These are phyloP conservation scores for Trifolium pratense DNA, from an alignment of 306 rosid genomes.

Conservation along the genomic window DNA sequence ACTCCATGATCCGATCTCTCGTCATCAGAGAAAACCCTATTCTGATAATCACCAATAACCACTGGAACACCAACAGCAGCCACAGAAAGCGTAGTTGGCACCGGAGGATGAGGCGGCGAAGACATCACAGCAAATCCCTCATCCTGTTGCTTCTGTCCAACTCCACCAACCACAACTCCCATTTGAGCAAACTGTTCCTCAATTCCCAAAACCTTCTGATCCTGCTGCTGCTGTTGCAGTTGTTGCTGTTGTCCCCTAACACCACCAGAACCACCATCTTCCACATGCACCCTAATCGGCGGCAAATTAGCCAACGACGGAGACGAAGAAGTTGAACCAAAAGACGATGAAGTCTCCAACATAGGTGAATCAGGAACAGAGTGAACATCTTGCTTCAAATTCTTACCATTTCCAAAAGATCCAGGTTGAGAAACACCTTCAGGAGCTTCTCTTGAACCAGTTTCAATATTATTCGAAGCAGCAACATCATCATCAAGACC, in stretches of 20 bases:
- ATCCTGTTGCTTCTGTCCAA: slow-evolving; percentile 68
- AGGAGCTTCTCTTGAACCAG: slow-evolving; percentile 47
- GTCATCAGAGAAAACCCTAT: slow-evolving; percentile 74
- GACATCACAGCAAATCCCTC: slow-evolving; percentile 65
- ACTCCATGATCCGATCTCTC: slow-evolving; percentile 93
- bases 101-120: slow-evolving; percentile 68
- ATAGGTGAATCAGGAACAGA: slow-evolving; percentile 97
- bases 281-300: slow-evolving; percentile 87
- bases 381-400: slow-evolving; percentile 77
- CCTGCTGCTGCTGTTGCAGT: slow-evolving; percentile 40
- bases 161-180: slow-evolving; percentile 53
- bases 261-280: slow-evolving; percentile 60
- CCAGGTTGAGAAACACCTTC: slow-evolving; percentile 56
- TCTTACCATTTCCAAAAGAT: slow-evolving; percentile 66
- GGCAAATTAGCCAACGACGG: slow-evolving; percentile 88
- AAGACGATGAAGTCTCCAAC: slow-evolving; percentile 86
- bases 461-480: slow-evolving; percentile 58
- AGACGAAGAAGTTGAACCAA: slow-evolving; percentile 90
- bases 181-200: slow-evolving; percentile 93
- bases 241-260: slow-evolving; percentile 44
- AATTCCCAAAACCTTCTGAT: slow-evolving; percentile 81
- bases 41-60: slow-evolving; percentile 57
- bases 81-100: slow-evolving; percentile 52
- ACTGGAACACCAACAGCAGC: slow-evolving; percentile 47
- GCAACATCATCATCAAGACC: slow-evolving; percentile 74